Evolutionary conservation across 805 yeast species (phyloP), one percentile per base, ranked within the genome.

Genomic region (Candida boidinii): DNA sequence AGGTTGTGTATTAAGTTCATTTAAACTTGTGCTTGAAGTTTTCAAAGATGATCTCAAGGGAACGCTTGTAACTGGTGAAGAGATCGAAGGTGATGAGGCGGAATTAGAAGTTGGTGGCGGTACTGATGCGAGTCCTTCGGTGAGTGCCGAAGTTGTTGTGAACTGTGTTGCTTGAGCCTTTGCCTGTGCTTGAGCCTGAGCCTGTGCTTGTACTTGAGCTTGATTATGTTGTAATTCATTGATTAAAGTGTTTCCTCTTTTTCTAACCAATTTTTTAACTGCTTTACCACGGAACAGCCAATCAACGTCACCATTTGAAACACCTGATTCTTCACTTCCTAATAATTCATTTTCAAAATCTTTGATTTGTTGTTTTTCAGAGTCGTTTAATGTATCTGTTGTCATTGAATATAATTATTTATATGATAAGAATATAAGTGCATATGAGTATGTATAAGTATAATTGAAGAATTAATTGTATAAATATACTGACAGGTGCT

Each of bases 261-360:
- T 67, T 42, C 68, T 70, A 26, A 69, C 58, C 30, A 68, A 48
- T 41, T 70, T 75, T 56, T 71, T 74, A 22, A 54, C 64, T 26
- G 78, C 76, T 49, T 78, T 78, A n/a, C 88, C 88, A 45, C 86
- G 64, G 49, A 82, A 82, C 18, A 83, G 61, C 94, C 94, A 83
- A 48, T 82, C 94, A 10, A 83, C 87, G 44, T 82, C 90, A 28
- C 83, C 79, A 45, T 79, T 76, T 32, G 79, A 61, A 2, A 76
- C 83, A 4, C 83, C 82, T 3, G 60, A 54, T 23, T 51, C 57
- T 21, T 49, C 48, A 20, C n/a, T n/a, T n/a, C n/a, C n/a, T n/a
- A n/a, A n/a, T n/a, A n/a, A n/a, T n/a, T n/a, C n/a, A n/a, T n/a
- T n/a, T n/a, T n/a, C n/a, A n/a, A n/a, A n/a, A n/a, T n/a, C n/a